Evolutionary conservation across 768 basidiomycete species (phyloP).

Genomic region (Lepiota venenata): DNA sequence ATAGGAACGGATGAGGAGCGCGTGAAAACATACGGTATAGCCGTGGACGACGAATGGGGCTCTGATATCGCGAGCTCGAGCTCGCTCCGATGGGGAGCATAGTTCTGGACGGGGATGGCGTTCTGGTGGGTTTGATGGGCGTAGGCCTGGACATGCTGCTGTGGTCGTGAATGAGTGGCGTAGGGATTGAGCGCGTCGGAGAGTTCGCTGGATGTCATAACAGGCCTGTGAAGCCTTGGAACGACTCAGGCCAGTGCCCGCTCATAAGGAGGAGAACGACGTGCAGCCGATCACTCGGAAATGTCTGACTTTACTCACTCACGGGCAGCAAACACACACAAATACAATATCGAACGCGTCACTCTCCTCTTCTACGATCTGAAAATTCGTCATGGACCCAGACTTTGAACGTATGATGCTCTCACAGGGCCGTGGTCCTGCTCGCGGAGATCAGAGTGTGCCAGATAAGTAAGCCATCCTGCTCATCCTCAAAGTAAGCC

Average conservation of each 20-base stretch:
- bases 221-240: constrained; percentile 14
- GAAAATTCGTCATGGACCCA: constrained; percentile 41
- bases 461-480: constrained; percentile 68
- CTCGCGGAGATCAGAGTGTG: constrained; percentile 45
- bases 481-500: background rate
- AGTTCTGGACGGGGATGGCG: constrained; percentile 15
- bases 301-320: background rate
- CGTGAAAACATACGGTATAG: constrained; percentile 32
- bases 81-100: constrained; percentile 60
- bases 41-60: constrained; percentile 30
- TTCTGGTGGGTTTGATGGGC: constrained; percentile 5
- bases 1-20: background rate
- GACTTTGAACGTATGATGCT: constrained; percentile 46
- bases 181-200: constrained; percentile 77
- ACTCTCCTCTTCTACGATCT: too few species aligned
- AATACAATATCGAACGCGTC: constrained; percentile 44
- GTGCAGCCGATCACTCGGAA: constrained; percentile 2
- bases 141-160: constrained; percentile 3
- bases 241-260: background rate
- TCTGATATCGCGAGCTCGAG: constrained; percentile 59
- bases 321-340: constrained; percentile 22
- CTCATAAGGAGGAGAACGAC: constrained; percentile 15
- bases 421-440: constrained; percentile 38
- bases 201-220: constrained; percentile 70
- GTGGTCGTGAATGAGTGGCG: constrained; percentile 22